Evolutionary conservation across 768 basidiomycete species (phyloP).

Genomic region (Russula earlei): DNA sequence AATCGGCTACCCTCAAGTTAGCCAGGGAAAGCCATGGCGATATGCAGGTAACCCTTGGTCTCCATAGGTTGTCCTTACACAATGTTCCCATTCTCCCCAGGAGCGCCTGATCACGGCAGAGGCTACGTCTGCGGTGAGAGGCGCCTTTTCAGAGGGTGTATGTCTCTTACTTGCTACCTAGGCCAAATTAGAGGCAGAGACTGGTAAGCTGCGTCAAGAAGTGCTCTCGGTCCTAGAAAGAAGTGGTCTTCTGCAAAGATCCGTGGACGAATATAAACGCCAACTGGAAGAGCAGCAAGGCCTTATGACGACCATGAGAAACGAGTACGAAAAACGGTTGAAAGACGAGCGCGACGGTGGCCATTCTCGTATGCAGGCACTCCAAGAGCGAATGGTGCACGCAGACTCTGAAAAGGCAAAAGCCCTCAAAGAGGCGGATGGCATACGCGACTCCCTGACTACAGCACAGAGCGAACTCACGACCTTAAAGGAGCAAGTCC

Average conservation of each 20-base stretch:
- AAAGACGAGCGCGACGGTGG: constrained; percentile 12
- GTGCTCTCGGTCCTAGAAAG: constrained; percentile 35
- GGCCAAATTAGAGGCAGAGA: constrained; percentile 27
- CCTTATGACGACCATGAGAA: background rate
- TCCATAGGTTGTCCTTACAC: background rate
- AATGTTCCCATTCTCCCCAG: constrained; percentile 21
- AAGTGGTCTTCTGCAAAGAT: constrained; percentile 26
- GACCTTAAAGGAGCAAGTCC: constrained; percentile 17
- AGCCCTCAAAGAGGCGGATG: constrained; percentile 13
- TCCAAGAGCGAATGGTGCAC: constrained; percentile 13
- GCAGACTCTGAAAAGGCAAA: constrained; percentile 16
- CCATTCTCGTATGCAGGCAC: constrained; percentile 13
- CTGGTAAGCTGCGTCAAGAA: constrained; percentile 30
- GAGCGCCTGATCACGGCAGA: constrained; percentile 33
- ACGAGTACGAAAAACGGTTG: constrained; percentile 11
- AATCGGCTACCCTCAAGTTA: constrained; percentile 41
- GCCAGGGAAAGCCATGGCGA: constrained; percentile 48
- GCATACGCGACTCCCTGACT: constrained; percentile 13
- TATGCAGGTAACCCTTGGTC: constrained; percentile 35
- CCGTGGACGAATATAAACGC: constrained; percentile 16
- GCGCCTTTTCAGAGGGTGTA: constrained; percentile 11
- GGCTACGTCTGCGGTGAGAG: constrained; percentile 29
- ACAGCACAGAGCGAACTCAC: constrained; percentile 15
- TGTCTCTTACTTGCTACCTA: constrained; percentile 1
- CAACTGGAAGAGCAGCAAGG: constrained; percentile 17